Percentiles rank a stretch among this genome's conserved stretches.
phyloP scores from a whole-genome alignment of 352 stramenopile species.

The Globisporangium okanoganense region DNA sequence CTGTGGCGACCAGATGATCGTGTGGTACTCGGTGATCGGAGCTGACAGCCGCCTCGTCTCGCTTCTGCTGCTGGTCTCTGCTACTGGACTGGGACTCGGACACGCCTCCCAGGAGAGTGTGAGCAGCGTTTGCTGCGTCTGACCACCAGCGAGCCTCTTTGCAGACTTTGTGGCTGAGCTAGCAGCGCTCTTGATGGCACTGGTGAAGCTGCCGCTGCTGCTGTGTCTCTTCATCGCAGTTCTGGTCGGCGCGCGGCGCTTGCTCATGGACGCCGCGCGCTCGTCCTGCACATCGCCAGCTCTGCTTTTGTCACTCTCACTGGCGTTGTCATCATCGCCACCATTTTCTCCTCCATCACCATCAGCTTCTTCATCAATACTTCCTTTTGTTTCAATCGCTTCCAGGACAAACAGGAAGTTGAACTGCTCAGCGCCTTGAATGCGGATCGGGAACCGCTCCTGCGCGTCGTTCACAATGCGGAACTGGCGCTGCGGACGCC shows the following conservation, averaged over 20 bases:
- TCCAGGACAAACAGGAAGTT: slow-evolving; percentile 62
- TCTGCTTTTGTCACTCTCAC: background rate
- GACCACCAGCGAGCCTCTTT: background rate
- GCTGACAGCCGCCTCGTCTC: slow-evolving; percentile 7
- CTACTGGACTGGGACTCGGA: background rate
- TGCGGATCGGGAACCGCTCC: slow-evolving; percentile 51
- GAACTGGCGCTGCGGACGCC: slow-evolving; percentile 20
- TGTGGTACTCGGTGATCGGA: slow-evolving; percentile 62
- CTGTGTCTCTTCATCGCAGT: slow-evolving; percentile 11
- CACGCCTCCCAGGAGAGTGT: slow-evolving; percentile 56
- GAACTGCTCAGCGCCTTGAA: slow-evolving; percentile 51
- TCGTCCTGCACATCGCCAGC: background rate
- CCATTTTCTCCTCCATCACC: background rate
- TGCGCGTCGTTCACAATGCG: slow-evolving; percentile 33
- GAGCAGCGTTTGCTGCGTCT: slow-evolving; percentile 47
- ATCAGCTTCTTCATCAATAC: background rate
- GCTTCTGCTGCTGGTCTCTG: background rate
- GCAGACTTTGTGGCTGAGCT: background rate
- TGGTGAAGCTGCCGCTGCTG: slow-evolving; percentile 9
- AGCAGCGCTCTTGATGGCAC: background rate
- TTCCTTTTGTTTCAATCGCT: slow-evolving; percentile 16
- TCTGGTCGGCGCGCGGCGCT: background rate
- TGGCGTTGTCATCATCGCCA: background rate
- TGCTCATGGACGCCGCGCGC: slow-evolving; percentile 10
- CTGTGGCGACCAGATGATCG: slow-evolving; percentile 57